phyloP scores from a whole-genome alignment of 208 protist genomes.

The Leishmania aethiopica region DNA sequence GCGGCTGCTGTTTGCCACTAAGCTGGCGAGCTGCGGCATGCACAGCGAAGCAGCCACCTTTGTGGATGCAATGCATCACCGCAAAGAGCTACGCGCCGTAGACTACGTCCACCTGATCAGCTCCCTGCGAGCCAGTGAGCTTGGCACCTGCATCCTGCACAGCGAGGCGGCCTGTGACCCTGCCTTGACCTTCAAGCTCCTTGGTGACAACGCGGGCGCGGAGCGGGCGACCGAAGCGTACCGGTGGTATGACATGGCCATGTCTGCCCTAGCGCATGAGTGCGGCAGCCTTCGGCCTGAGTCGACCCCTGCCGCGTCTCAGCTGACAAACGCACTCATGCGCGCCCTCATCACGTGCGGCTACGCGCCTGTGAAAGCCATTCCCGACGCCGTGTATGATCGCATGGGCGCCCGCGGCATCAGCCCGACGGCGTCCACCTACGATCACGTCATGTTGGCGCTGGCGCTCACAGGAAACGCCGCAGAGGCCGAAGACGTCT shows the following conservation, averaged over 20 bases:
- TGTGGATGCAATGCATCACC: conserved; percentile 59
- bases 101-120: conserved; percentile 65
- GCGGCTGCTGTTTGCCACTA: conserved; percentile 36
- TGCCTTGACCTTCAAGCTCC: conserved; percentile 74
- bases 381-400: conserved; percentile 79
- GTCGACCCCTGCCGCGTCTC: conserved; percentile 55
- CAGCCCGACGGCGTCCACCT: conserved; percentile 76
- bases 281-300: conserved; percentile 15
- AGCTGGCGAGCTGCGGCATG: conserved; percentile 63
- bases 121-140: conserved; percentile 42
- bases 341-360: conserved; percentile 73
- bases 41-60: conserved; percentile 49
- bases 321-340: conserved; percentile 84
- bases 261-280: conserved; percentile 34
- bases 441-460: conserved; percentile 73
- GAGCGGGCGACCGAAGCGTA: conserved; percentile 82
- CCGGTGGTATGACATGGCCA: conserved; percentile 70
- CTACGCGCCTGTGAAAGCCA: conserved; percentile 69
- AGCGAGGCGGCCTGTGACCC: conserved; percentile 75
- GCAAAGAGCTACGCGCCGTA: conserved; percentile 35
- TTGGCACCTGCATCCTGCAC: conserved; percentile 60
- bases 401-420: conserved; percentile 73
- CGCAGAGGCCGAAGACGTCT: conserved; percentile 77
- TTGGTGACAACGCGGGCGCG: conserved; percentile 72
- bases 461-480: conserved; percentile 76